Base-by-base conservation (phyloP, 2,329 filamentous ascomycete genomes). In the Calonectria hongkongensis region DNA sequence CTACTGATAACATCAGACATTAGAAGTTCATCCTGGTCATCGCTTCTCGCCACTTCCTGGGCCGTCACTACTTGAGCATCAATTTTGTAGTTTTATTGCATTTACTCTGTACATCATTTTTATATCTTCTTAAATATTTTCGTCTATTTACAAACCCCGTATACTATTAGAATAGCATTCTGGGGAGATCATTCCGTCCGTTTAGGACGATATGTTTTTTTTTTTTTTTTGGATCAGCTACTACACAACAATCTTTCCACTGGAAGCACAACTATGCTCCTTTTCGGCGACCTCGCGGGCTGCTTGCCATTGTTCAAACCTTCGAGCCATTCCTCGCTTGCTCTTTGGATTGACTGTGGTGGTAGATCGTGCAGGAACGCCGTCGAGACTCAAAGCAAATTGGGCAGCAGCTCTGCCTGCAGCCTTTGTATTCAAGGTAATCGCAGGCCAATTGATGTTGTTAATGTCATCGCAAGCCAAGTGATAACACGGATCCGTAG, bases 381-480 rank as follows among this genome's bases (percentile, higher is more conserved):
- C 83, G 1, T 84, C 78, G 4, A 85, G 74, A 62, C 81, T 84
- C 21, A 83, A 76, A 7, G 84, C 84, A 25, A 86, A 81, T 36
- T 81, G 75, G 16, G 89, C 89, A 33, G 88, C 86, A 2, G 86
- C 86, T 71, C 86, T 83, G 2, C 88, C 90, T 62, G 91, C 91
- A 3, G 85, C 81, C 79, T 83, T 85, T 60, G 84, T 73, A 73
- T 84, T 87, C 64, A 82, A 75, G 0, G 81, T 84, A 21, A 85
- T n/a, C 4, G 85, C 85, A 2, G 83, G 82, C 81, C 83, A 83
- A 79, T 86, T 82, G 70, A 87, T 83, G 78, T 87, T 86, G 47
- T 79, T 68, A 28, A 85, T 79, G 45, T 76, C 82, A 63, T 88
- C 87, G 74, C 85, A 86, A 28, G 82, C 80, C 45, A 83, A 71